Evolutionary conservation across 2,329 filamentous ascomycete species (phyloP), one percentile per base, ranked within the genome.

Genomic region (Colletotrichum spaethianum): DNA sequence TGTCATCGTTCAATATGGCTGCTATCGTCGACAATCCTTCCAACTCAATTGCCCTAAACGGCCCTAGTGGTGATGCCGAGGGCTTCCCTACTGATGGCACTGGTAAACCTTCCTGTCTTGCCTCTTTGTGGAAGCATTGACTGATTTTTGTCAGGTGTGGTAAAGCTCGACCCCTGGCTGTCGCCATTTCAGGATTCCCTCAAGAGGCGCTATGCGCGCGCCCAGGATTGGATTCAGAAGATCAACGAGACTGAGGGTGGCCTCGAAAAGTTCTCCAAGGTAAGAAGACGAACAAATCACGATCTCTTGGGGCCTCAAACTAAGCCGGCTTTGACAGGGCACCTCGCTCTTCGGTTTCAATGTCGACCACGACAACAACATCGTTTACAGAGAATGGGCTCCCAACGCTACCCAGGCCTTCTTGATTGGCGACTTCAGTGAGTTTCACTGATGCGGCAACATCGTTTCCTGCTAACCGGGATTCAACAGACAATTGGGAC

Each of bases 371-470:
- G 91, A 97, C 78, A 94, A 94, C 81, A 95, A 95, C 81, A 94
- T 99, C 75, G 87, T 88, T 70, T 99, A 99, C 83, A 90, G 94
- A 76, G 96, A 99, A 88, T 99, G 96, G 96, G 96, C 96, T 1
- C 95, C 96, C 33, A 97, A 95, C 85, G 96, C 95, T 65, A 86
- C 90, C 50, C 88, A 93, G 78, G 96, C 96, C 61, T 95, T 92
- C 80, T 88, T 99, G 63, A 93, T 97, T 77, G 96, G 96, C 73
- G 96, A 98, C 77, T 99, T 98, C 87, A 99, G 93, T 95, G 86
- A 76, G 91, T 80, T 67, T 28, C 26, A 8, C 36, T 33, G 28
- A 16, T 18, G 16, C 9, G 16, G n/a, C 31, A 16, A 3, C 20
- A 14, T 46, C 1, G 14, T 14, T 14, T 28, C 20, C n/a, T 52